Evolutionary conservation across 2,329 filamentous ascomycete genomes (phyloP), one percentile per base, ranked within the genome.

Genomic region (Karstenula rhodostoma): DNA sequence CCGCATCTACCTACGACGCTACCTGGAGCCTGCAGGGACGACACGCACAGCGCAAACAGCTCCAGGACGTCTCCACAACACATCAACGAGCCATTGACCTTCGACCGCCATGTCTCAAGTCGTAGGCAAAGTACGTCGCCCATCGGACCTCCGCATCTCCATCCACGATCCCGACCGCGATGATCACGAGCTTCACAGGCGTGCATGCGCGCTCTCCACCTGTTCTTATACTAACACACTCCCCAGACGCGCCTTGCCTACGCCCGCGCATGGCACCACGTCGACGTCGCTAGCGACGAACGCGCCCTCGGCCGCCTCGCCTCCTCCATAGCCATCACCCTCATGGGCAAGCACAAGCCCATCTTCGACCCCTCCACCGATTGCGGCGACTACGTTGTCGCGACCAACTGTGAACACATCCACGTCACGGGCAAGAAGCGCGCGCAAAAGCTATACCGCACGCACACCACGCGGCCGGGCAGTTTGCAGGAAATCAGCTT

Each of bases 321-420:
- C 63, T 93, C 90, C 56, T 89, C 90, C 65, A 97, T 97, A 78
- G 94, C 94, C 63, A 84, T 90, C 56, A 85, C 92, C 62, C 88
- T 97, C 55, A 97, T 98, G 94, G 95, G 95, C 82, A 99, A 99
- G 85, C 91, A 99, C 86, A 99, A 99, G 83, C 95, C 95, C 23
- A 97, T 95, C 79, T 99, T 89, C 83, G 92, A 98, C 81, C 95
- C 95, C 1, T 97, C 93, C 23, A 97, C 94, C 63, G 95, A 99
- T 85, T 98, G 95, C 85, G 95, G 95, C 70, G 95, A 99, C 87
- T 99, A 99, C 80, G 94, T 99, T 13, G 94, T 99, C 0, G 94
- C 95, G 54, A 92, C 92, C 40, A 90, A 93, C 78, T 98, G 95
- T 83, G 87, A 90, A 43, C 89, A 94, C 50, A 84, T 99, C 52